Evolutionary conservation across 306 rosid genomes (phyloP).

Genomic region (Prosopis cineraria): DNA sequence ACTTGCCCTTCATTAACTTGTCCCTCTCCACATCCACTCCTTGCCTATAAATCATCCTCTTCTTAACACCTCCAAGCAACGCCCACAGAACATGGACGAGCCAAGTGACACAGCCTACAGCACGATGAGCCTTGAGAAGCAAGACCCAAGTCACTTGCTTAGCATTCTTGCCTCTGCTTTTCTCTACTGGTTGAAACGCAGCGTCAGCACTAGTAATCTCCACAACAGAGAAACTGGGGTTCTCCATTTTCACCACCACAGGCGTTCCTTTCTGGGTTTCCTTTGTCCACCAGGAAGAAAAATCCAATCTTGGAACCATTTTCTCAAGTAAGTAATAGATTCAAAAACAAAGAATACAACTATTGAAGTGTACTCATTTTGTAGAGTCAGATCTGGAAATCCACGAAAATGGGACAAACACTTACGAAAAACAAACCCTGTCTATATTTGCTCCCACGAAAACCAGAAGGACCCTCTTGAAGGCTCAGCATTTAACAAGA

Average conservation of each 20-base stretch:
- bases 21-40: conserved; percentile 60
- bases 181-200: conserved; percentile 85
- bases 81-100: conserved; percentile 65
- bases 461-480: conserved; percentile 41
- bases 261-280: conserved; percentile 70
- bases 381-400: conserved; percentile 63
- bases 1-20: conserved; percentile 60
- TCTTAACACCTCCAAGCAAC: conserved; percentile 71
- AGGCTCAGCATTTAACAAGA: conserved; percentile 45
- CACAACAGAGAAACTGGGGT: conserved; percentile 79
- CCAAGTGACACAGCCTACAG: conserved; percentile 78
- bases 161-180: conserved; percentile 78
- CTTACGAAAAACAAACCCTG: conserved; percentile 24
- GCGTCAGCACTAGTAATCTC: conserved; percentile 81
- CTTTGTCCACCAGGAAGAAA: conserved; percentile 67
- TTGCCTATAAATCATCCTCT: conserved; percentile 66
- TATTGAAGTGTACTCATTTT: neutral
- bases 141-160: conserved; percentile 91
- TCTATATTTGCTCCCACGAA: conserved; percentile 12
- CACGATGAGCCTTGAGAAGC: conserved; percentile 84
- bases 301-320: conserved; percentile 85
- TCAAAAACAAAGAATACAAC: conserved; percentile 13
- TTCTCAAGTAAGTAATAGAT: conserved; percentile 6
- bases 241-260: conserved; percentile 91
- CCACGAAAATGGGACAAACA: conserved; percentile 40